Evolutionary conservation across 768 basidiomycete genomes (phyloP).

Genomic region (Termitomyces sp.): DNA sequence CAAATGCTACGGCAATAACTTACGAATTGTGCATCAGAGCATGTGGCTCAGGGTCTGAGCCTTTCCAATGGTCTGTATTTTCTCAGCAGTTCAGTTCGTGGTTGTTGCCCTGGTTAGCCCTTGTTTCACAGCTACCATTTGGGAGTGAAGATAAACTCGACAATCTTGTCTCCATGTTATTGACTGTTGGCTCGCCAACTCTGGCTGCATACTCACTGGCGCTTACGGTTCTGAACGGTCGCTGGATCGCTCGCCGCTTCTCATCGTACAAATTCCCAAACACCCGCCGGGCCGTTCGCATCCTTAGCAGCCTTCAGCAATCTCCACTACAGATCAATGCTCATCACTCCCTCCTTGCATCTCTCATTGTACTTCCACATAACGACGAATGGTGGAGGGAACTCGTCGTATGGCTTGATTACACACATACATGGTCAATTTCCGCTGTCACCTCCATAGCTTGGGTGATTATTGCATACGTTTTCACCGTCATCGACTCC

Average conservation of each 20-base stretch:
- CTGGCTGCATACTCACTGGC: conserved; percentile 41
- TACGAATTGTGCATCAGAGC: conserved; percentile 22
- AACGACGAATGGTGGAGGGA: conserved; percentile 39
- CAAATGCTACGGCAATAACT: conserved; percentile 23
- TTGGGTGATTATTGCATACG: conserved; percentile 41
- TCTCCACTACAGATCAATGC: conserved; percentile 28
- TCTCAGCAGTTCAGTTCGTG: conserved; percentile 37
- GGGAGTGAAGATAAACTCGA: conserved; percentile 33
- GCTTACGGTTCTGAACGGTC: conserved; percentile 36
- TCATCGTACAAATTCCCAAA: conserved; percentile 25
- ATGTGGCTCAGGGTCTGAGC: conserved; percentile 21
- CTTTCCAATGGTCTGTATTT: conserved; percentile 27
- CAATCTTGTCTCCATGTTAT: conserved; percentile 35
- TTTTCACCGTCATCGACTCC: conserved; percentile 32
- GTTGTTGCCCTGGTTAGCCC: conserved; percentile 44
- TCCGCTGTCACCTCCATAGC: conserved; percentile 31
- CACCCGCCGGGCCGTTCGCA: conserved; percentile 22
- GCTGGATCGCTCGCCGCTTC: conserved; percentile 33
- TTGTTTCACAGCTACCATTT: conserved; percentile 46
- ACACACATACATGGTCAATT: conserved; percentile 31
- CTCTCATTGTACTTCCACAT: conserved; percentile 34
- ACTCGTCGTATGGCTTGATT: conserved; percentile 26
- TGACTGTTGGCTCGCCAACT: conserved; percentile 39
- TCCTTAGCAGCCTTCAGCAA: conserved; percentile 37
- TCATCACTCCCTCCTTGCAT: conserved; percentile 25